phyloP scores from a whole-genome alignment of 257 asterid genomes.

The Scutellaria galericulata region DNA sequence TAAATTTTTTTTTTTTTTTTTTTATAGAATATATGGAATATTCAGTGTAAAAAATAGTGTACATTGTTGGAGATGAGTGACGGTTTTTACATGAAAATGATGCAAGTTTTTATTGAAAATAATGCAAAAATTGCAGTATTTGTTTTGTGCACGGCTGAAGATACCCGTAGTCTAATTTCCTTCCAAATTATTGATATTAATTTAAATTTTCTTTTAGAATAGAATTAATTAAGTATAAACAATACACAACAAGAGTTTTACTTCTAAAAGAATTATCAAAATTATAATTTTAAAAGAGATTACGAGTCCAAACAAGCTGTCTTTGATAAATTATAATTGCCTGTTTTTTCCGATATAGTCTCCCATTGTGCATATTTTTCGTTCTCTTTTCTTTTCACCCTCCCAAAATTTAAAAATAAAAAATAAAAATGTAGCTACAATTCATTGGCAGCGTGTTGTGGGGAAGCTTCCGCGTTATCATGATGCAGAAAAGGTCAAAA shows the following conservation, averaged over 20 bases:
- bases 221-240: not conserved
- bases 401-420: too few species aligned
- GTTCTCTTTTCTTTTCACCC: too few species aligned
- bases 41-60: too few species aligned
- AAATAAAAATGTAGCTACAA: not conserved
- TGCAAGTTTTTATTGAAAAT: too few species aligned
- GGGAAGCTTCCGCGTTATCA: constrained; percentile 32
- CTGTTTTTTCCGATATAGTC: constrained; percentile 9
- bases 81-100: too few species aligned
- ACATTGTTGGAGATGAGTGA: too few species aligned
- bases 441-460: constrained; percentile 10
- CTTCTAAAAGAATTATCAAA: not conserved
- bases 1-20: too few species aligned
- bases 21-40: too few species aligned
- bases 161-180: not conserved
- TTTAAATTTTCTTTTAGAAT: not conserved
- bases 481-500: too few species aligned
- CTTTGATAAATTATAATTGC: constrained; percentile 2
- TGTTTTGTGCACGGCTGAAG: too few species aligned
- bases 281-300: not conserved
- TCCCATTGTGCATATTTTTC: not conserved
- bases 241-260: too few species aligned
- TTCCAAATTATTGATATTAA: not conserved
- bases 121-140: too few species aligned
- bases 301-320: not conserved